Evolutionary conservation across 2,329 filamentous ascomycete genomes (phyloP).

Genomic region (Phaeomoniella chlamydospora): DNA sequence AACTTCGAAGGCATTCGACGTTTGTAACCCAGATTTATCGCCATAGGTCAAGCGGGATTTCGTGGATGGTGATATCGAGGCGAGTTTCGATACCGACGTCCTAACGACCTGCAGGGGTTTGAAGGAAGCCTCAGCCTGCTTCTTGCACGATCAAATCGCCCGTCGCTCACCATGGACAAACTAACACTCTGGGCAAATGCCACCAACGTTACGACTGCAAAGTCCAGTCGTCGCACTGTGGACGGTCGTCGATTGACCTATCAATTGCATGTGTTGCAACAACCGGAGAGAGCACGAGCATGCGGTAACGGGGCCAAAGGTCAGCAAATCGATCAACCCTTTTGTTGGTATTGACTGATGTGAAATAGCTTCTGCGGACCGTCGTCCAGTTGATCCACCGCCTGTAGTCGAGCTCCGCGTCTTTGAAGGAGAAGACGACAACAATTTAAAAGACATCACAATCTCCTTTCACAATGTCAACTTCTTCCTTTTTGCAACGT

Average conservation of each 20-base stretch:
- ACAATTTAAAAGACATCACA: conserved; percentile 58
- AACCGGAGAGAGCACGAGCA: conserved; percentile 84
- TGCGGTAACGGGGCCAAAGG: conserved; percentile 94
- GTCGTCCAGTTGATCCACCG: conserved; percentile 84
- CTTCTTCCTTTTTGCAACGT: conserved; percentile 90
- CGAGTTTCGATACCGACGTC: too few relatives aligned
- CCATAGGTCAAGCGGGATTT: too few relatives aligned
- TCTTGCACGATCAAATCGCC: too few relatives aligned
- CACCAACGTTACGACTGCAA: conserved; percentile 39
- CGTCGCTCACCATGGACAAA: background rate
- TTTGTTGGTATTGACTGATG: conserved; percentile 4
- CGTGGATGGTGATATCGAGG: too few relatives aligned
- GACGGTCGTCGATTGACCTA: conserved; percentile 70
- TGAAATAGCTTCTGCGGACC: conserved; percentile 59
- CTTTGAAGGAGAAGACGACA: conserved; percentile 46
- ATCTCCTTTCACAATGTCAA: conserved; percentile 79
- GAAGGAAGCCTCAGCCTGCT: too few relatives aligned
- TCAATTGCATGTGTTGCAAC: conserved; percentile 72
- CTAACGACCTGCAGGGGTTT: too few relatives aligned
- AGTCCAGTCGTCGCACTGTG: conserved; percentile 46
- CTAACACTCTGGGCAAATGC: conserved; percentile 17
- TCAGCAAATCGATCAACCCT: conserved; percentile 29
- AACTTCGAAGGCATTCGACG: too few relatives aligned
- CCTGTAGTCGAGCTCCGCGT: conserved; percentile 87
- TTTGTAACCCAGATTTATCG: too few relatives aligned